These are phyloP conservation scores for Symbiodinium natans DNA, from an alignment of 73 alveolate species.

Conservation along the genomic window DNA sequence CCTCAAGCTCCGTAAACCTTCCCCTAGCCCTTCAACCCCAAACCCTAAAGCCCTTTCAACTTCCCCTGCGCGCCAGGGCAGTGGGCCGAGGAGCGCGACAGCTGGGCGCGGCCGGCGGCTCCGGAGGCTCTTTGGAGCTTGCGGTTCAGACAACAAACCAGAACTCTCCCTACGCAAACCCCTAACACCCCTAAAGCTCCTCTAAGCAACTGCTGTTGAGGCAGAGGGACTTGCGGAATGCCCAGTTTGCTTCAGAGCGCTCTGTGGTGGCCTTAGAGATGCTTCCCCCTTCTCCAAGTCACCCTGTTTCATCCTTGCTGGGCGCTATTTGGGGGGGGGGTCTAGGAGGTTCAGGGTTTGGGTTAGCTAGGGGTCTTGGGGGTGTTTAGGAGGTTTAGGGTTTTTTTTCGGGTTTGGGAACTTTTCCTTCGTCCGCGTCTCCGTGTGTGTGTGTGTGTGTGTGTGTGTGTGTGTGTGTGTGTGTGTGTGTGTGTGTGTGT, in stretches of 20 bases:
- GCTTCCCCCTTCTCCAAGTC: neutral
- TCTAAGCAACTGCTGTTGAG: neutral
- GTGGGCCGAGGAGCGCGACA: constrained; percentile 81
- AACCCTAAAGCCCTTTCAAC: too few species aligned
- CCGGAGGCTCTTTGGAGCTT: constrained; percentile 23
- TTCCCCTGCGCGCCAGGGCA: constrained; percentile 41
- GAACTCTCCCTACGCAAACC: neutral
- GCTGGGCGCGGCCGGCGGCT: constrained; percentile 79
- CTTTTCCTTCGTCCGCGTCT: too few species aligned
- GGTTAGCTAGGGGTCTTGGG: too few species aligned
- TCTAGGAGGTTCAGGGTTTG: too few species aligned
- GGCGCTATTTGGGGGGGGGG: too few species aligned
- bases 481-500: too few species aligned
- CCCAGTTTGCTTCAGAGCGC: constrained; percentile 91
- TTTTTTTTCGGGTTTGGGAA: too few species aligned
- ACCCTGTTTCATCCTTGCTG: neutral
- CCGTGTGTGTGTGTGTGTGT: too few species aligned
- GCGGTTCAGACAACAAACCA: neutral
- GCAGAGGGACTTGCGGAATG: constrained; percentile 85
- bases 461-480: too few species aligned
- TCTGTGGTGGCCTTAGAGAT: constrained; percentile 16
- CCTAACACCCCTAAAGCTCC: neutral
- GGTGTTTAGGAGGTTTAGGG: too few species aligned
- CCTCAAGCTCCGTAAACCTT: too few species aligned
- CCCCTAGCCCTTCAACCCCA: too few species aligned